Conservation (phyloP, 2,329 filamentous ascomycete genomes). For the Diaporthe sp. region DNA sequence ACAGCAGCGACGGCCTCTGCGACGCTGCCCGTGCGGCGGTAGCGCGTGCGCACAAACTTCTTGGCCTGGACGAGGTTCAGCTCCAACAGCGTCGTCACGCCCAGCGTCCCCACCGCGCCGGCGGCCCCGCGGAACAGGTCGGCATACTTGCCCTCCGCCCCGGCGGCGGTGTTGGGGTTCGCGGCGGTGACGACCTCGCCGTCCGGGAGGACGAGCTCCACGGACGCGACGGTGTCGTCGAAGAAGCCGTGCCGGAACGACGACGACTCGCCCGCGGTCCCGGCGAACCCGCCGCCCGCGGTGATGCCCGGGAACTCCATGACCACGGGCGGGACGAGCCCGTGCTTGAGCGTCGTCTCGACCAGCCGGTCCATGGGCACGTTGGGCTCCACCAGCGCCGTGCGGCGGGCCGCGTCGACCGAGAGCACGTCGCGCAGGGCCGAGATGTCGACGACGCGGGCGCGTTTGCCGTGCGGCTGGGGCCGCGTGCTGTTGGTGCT, state of each 20-base stretch:
- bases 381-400: slow-evolving; percentile 80
- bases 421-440: slow-evolving; percentile 73
- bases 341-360: slow-evolving; percentile 73
- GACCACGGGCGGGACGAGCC: slow-evolving; percentile 78
- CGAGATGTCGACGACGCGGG: slow-evolving; percentile 74
- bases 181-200: slow-evolving; percentile 71
- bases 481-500: slow-evolving; percentile 80
- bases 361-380: slow-evolving; percentile 77
- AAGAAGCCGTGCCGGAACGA: slow-evolving; percentile 81
- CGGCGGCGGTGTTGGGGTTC: slow-evolving; percentile 44
- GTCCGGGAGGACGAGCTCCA: slow-evolving; percentile 79
- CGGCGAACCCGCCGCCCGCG: slow-evolving; percentile 78
- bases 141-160: slow-evolving; percentile 43
- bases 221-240: slow-evolving; percentile 71
- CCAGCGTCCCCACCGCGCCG: slow-evolving; percentile 77
- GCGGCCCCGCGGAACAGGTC: slow-evolving; percentile 77
- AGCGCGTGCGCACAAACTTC: slow-evolving; percentile 73
- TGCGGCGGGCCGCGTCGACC: slow-evolving; percentile 68
- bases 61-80: slow-evolving; percentile 72
- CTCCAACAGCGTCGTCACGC: slow-evolving; percentile 77
- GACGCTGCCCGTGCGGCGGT: slow-evolving; percentile 66
- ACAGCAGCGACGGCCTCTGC: slow-evolving; percentile 64
- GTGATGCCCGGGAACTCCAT: slow-evolving; percentile 86
- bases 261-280: slow-evolving; percentile 78
- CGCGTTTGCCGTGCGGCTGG: slow-evolving; percentile 59